Base-by-base conservation (phyloP, 2,329 filamentous ascomycete genomes). In the Mycogone perniciosa region DNA sequence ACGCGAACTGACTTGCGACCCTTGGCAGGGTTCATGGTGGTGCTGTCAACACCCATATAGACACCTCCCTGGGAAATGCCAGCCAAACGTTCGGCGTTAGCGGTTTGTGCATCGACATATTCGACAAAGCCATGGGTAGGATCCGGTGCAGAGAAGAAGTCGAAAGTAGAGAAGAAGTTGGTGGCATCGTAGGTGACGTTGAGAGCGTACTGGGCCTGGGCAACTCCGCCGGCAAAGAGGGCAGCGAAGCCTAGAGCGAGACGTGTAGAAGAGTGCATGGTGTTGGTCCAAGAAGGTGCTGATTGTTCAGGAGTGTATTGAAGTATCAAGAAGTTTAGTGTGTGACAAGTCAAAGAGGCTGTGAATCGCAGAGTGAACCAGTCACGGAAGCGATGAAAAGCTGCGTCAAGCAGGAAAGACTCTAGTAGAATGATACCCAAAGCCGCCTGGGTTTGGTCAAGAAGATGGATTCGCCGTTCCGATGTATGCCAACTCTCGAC, bases 101-200 rank as follows among this genome's bases (percentile, higher is more conserved):
- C 86, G 2, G 76, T 77, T n/a, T 64, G 52, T 46, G 76, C 73
- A 57, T 79, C 71, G 48, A 83, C 76, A 60, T 90, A 93, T 54
- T 80, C 69, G 59, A 93, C 88, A 60, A 83, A 89, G 31, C 88
- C 89, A 55, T 83, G 60, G 2, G 88, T 93, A 0, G 88, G 88
- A 61, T 93, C 89, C 0, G 68, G 53, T 4, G 65, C 68, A 47
- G 64, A 71, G 67, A 76, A 83, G 68, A 84, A 84, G 51, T 74
- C 69, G 60, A 81, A 81, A 46, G 69, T 65, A 20, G 71, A 57
- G 64, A 81, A 81, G 66, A 82, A 82, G 69, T 81, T 82, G 62
- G 63, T 68, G 6, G 62, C 51, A 64, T 80, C 71, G 65, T 72
- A 82, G 40, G 65, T 62, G 58, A 76, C 74, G 49, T 71, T 64